These are phyloP conservation scores for Umbilicaria muhlenbergii DNA, from an alignment of 495 filamentous ascomycete genomes.

Conservation along the genomic window DNA sequence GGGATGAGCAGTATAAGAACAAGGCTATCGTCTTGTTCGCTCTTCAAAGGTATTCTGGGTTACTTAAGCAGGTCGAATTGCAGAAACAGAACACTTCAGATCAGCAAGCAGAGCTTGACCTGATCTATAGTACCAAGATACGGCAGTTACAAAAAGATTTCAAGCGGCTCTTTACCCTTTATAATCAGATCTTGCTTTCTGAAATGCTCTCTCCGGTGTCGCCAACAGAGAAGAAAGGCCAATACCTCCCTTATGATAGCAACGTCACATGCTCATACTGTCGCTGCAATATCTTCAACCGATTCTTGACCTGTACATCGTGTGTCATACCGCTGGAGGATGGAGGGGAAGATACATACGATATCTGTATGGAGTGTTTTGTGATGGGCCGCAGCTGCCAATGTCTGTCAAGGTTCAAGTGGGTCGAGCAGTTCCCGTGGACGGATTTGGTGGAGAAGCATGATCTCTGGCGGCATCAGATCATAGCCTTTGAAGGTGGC, in stretches of 20 bases:
- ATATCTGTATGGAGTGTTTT: slow-evolving; percentile 95
- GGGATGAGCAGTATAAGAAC: slow-evolving; percentile 98
- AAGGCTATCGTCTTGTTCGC: slow-evolving; percentile 87
- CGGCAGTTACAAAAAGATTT: slow-evolving; percentile 64
- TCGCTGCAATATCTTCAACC: slow-evolving; percentile 91
- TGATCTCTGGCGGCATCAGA: slow-evolving; percentile 62
- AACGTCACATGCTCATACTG: slow-evolving; percentile 94
- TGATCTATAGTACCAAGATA: slow-evolving; percentile 32
- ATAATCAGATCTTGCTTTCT: slow-evolving; percentile 59
- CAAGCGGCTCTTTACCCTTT: slow-evolving; percentile 57
- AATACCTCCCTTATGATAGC: slow-evolving; percentile 64
- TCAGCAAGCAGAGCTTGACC: slow-evolving; percentile 10
- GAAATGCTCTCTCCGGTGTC: slow-evolving; percentile 61
- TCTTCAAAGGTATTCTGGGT: slow-evolving; percentile 55
- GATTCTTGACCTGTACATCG: slow-evolving; percentile 77
- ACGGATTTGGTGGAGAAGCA: slow-evolving; percentile 58
- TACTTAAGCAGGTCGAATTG: slow-evolving; percentile 33
- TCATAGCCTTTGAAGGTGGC: slow-evolving; percentile 49
- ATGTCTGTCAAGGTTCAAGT: slow-evolving; percentile 69
- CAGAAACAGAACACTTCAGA: slow-evolving; percentile 29
- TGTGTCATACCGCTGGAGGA: slow-evolving; percentile 43
- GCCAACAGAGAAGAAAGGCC: slow-evolving; percentile 44
- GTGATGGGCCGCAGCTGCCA: slow-evolving; percentile 81
- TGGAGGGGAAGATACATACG: slow-evolving; percentile 65
- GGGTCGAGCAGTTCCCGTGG: slow-evolving; percentile 91